Conservation (phyloP, 108 stramenopile species). For the Aurantiochytrium sp. region DNA sequence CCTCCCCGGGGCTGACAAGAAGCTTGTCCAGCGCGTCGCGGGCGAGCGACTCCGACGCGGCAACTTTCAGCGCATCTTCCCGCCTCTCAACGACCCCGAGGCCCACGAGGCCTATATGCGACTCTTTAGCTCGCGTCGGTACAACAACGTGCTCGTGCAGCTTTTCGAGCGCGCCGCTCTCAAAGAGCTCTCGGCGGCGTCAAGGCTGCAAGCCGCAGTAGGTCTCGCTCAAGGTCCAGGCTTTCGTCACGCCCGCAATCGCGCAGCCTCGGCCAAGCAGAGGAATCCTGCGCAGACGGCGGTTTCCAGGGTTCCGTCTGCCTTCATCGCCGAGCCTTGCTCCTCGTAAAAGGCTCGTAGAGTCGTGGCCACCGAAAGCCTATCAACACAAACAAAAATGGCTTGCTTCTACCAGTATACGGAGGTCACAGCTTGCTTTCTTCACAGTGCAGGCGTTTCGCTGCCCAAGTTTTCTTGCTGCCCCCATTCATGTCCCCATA, state of each 20-base stretch:
- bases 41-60: background rate
- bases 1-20: background rate
- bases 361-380: too few species aligned
- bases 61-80: background rate
- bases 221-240: background rate
- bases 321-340: too few species aligned
- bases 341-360: too few species aligned
- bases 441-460: too few species aligned
- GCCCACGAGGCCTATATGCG: background rate
- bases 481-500: too few species aligned
- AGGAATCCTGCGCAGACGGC: background rate
- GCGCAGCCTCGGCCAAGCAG: background rate
- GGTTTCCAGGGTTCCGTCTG: background rate
- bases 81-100: background rate
- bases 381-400: too few species aligned
- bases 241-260: background rate
- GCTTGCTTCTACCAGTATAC: too few species aligned
- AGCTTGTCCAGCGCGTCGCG: background rate
- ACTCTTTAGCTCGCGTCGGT: background rate
- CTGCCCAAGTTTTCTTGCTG: too few species aligned
- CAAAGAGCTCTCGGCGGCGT: background rate
- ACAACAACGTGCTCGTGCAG: background rate
- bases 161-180: background rate
- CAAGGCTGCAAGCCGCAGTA: background rate
- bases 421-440: too few species aligned